These are phyloP conservation scores for Eucommia ulmoides DNA, from an alignment of 257 asterid genomes.

Conservation along the genomic window DNA sequence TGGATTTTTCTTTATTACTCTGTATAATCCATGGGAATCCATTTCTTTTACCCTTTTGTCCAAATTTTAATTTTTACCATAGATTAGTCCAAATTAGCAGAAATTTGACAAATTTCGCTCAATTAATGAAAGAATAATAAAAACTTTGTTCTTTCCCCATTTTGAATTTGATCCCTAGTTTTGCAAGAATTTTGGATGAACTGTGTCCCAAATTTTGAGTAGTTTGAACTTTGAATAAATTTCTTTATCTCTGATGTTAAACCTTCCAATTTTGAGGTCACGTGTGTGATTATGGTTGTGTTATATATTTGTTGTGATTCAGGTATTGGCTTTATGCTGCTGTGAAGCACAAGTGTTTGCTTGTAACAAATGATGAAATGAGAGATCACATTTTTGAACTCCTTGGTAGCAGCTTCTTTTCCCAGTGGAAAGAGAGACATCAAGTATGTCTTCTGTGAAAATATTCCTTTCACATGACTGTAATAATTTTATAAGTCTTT, in stretches of 20 bases:
- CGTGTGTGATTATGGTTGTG: neutral
- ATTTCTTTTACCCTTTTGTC: too few relatives aligned
- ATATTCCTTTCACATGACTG: too few relatives aligned
- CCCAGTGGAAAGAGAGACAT: constrained; percentile 93
- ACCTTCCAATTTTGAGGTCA: neutral
- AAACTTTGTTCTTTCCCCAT: too few relatives aligned
- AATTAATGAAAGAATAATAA: too few relatives aligned
- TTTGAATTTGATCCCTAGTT: too few relatives aligned
- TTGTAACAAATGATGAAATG: constrained; percentile 96
- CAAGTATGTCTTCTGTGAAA: constrained; percentile 34
- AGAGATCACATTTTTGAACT: constrained; percentile 98
- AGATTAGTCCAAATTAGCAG: too few relatives aligned
- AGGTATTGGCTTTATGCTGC: constrained; percentile 99
- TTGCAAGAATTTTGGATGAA: too few relatives aligned
- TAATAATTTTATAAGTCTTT: too few relatives aligned
- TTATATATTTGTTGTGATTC: constrained; percentile 4
- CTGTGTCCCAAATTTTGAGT: neutral
- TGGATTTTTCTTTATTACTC: too few relatives aligned
- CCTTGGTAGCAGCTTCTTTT: constrained; percentile 68
- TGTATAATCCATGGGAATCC: too few relatives aligned
- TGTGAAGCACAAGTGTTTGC: constrained; percentile 70
- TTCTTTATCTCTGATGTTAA: neutral
- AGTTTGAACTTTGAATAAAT: neutral
- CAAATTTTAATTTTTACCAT: too few relatives aligned
- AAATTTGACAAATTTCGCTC: too few relatives aligned